Evolutionary conservation across 805 yeast genomes (phyloP), one percentile per base, ranked within the genome.

Genomic region (Spathaspora boniae): DNA sequence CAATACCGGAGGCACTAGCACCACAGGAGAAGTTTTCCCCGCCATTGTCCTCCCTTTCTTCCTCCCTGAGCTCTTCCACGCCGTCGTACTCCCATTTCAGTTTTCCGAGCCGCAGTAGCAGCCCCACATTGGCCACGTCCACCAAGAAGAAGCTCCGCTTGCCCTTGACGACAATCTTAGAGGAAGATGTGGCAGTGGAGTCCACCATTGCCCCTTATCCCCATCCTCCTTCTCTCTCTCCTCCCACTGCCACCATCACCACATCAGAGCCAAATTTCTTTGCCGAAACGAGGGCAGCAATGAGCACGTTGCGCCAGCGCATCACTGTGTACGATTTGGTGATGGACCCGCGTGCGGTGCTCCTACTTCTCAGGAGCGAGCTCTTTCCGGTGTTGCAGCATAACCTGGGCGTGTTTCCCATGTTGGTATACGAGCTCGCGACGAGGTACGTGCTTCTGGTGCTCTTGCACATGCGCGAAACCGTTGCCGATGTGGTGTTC

Each of bases 361-460:
- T 20, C 14, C 15, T 15, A 5, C 16, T 31, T 16, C 7, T 33
- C 5, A 18, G 6, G 9, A 26, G 29, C 11, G 28, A 26, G 6
- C 22, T 32, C 16, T 14, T 21, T 11, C 28, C 30, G 6, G 22
- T 19, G 2, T 9, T 38, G n/a, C 17, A 9, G 4, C 38, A 38
- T 30, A 15, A 14, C 18, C 20, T 26, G 20, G 24, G 26, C 23
- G 9, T 34, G 5, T 9, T 34, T 12, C 30, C 22, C 14, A 20
- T 29, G 4, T 32, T 43, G 5, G 12, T 43, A 4, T 54, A 51
- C 54, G 50, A 53, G 25, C 11, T 47, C 2, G 32, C 36, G 2
- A 31, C 35, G 14, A 37, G 32, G 19, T 34, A 43, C 27, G 11
- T 47, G 4, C 35, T 46, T 26, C 16, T 24, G 7, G 36, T 26